Base-by-base conservation (phyloP, 768 basidiomycete genomes). In the Russula compacta region DNA sequence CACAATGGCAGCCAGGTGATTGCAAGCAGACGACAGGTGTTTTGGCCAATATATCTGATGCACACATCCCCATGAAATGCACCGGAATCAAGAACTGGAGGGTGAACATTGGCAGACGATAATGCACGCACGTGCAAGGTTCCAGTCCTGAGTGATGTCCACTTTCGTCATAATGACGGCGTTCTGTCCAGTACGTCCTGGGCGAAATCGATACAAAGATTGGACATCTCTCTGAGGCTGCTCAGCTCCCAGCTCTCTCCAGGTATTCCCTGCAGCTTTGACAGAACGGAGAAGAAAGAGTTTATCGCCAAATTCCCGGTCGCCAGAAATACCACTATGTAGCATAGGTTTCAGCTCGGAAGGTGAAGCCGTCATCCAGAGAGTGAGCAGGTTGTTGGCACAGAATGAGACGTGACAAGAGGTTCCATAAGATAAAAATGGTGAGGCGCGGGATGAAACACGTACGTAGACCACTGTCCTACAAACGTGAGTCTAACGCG, bases 181-280 rank as follows among this genome's bases (percentile, higher is more conserved):
- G 33, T 19, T 38, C 1, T n/a, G 17, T 17, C 32, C 11, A 38
- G 10, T 29, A 40, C 61, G 32, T 15, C 56, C 51, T 62, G 61
- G 7, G 61, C 51, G 29, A 56, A 39, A 33, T 62, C 61, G 38
- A 62, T 62, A 40, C 56, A 53, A 19, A 62, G 17, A 33, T 53
- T 48, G 11, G 44, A 47, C 39, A 62, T 53, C 51, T 62, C 39
- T 10, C 61, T 56, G 19, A 62, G 56, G 32, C 56, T 56, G 8
- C 8, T 62, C 44, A 62, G 36, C 51, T 62, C 56, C 61, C 56
- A 62, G 51, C 44, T 53, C 14, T 52, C 51, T 46, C 61, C 56
- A n/a, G 61, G 44, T 42, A 58, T 40, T 32, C 61, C 61, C 14
- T 56, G 50, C 21, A 62, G 46, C n/a, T 32, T 52, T 17, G 61